These are phyloP conservation scores for Knufia fluminis DNA, from an alignment of 2,329 filamentous ascomycete species.

Conservation along the genomic window DNA sequence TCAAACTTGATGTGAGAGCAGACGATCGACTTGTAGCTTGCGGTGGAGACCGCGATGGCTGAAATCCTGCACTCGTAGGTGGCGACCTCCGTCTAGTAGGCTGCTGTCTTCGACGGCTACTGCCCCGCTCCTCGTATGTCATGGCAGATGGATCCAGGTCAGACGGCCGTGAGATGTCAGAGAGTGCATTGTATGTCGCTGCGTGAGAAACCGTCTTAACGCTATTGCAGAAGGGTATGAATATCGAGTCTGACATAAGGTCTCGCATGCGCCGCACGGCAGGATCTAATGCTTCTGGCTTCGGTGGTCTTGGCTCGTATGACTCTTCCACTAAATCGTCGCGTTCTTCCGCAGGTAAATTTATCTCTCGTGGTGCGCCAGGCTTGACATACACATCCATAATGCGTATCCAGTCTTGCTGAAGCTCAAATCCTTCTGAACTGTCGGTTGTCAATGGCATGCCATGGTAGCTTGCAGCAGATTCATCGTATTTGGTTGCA, in stretches of 20 bases:
- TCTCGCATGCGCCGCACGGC: constrained; percentile 86
- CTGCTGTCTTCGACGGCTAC: constrained; percentile 13
- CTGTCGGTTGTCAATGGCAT: constrained; percentile 42
- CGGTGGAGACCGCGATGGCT: constrained; percentile 20
- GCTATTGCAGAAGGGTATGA: constrained; percentile 81
- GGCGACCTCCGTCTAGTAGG: constrained; percentile 20
- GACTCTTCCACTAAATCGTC: constrained; percentile 65
- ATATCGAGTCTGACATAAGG: constrained; percentile 92
- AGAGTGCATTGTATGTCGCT: constrained; percentile 32
- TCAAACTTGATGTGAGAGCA: constrained; percentile 28
- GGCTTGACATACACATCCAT: constrained; percentile 84
- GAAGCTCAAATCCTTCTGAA: constrained; percentile 58
- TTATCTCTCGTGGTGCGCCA: constrained; percentile 78
- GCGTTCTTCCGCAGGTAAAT: constrained; percentile 76
- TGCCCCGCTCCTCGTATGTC: constrained; percentile 21
- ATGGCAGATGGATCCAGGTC: constrained; percentile 25
- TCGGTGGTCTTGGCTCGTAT: constrained; percentile 51
- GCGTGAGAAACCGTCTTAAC: constrained; percentile 42
- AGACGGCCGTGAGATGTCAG: constrained; percentile 32
- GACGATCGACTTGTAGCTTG: constrained; percentile 25
- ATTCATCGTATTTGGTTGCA: constrained; percentile 54
- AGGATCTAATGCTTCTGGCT: constrained; percentile 67
- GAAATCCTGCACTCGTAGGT: constrained; percentile 21
- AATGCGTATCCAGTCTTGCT: constrained; percentile 76
- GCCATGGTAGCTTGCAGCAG: constrained; percentile 41